phyloP scores from a whole-genome alignment of 345 rosid species.

The Rhodamnia rubescens region DNA sequence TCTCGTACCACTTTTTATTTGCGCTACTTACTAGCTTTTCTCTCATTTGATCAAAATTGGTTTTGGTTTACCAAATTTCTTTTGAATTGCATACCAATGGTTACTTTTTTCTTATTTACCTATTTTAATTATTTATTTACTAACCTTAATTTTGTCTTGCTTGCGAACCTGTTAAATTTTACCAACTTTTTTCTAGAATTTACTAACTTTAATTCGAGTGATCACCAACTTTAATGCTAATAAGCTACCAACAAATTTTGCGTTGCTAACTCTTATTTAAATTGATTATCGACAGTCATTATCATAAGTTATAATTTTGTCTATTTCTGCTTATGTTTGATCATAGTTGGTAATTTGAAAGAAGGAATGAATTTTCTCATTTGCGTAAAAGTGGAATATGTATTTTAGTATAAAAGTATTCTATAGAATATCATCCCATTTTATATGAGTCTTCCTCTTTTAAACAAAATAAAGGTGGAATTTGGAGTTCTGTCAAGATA shows the following conservation, averaged over 20 bases:
- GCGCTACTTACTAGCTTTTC: neutral
- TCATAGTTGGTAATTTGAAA: neutral
- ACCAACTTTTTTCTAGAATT: neutral
- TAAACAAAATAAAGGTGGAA: neutral
- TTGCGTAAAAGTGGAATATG: neutral
- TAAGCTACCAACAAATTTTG: neutral
- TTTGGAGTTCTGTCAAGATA: neutral
- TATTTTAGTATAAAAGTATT: neutral
- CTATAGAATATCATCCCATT: neutral
- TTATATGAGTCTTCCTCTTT: neutral
- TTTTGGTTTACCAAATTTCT: neutral
- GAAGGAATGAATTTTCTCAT: neutral
- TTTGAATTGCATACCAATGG: neutral
- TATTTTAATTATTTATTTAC: neutral
- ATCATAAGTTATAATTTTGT: neutral
- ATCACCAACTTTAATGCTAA: neutral
- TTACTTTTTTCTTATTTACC: neutral
- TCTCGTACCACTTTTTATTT: neutral
- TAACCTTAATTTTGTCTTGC: neutral
- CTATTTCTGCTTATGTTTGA: neutral
- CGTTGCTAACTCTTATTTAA: neutral
- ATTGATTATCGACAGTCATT: neutral
- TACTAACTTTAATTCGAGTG: neutral
- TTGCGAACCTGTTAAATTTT: neutral
- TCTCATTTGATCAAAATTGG: neutral